Evolutionary conservation across 2,329 filamentous ascomycete species (phyloP).

Genomic region (Corinectria fuckeliana): DNA sequence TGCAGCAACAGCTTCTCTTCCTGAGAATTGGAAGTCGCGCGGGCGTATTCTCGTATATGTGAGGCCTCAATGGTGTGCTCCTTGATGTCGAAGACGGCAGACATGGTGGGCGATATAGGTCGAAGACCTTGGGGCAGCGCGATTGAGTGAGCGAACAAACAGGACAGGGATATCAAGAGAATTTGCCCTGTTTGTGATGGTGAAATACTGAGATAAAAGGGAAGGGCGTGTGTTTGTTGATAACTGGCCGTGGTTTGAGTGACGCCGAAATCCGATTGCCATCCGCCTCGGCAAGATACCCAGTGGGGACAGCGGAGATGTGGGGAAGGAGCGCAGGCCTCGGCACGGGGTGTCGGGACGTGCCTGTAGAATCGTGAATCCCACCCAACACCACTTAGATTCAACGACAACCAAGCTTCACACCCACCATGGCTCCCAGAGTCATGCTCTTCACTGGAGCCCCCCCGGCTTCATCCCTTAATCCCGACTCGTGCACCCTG

Average conservation of each 20-base stretch:
- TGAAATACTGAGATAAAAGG: not conserved
- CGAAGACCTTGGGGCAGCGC: not conserved
- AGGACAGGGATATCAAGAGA: too few relatives aligned
- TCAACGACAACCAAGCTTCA: not conserved
- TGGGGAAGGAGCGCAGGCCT: not conserved
- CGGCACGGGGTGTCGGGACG: not conserved
- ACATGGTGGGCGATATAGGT: slow-evolving; percentile 26
- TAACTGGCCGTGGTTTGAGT: not conserved
- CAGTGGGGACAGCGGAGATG: not conserved
- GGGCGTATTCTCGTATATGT: slow-evolving; percentile 83
- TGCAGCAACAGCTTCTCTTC: slow-evolving; percentile 76
- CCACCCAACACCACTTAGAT: not conserved
- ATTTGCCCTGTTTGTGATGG: not conserved
- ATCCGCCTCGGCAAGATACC: not conserved
- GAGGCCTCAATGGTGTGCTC: slow-evolving; percentile 77
- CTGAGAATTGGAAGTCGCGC: slow-evolving; percentile 73
- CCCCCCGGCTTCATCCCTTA: slow-evolving; percentile 41
- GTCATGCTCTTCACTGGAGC: slow-evolving; percentile 50
- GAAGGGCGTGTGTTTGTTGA: not conserved
- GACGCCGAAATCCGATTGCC: not conserved
- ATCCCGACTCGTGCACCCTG: slow-evolving; percentile 41
- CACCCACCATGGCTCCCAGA: slow-evolving; percentile 33
- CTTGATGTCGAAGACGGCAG: slow-evolving; percentile 63
- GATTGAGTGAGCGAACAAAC: too few relatives aligned
- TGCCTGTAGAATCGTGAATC: not conserved